Evolutionary conservation across 805 yeast genomes (phyloP).

Genomic region (Starmerella floris): DNA sequence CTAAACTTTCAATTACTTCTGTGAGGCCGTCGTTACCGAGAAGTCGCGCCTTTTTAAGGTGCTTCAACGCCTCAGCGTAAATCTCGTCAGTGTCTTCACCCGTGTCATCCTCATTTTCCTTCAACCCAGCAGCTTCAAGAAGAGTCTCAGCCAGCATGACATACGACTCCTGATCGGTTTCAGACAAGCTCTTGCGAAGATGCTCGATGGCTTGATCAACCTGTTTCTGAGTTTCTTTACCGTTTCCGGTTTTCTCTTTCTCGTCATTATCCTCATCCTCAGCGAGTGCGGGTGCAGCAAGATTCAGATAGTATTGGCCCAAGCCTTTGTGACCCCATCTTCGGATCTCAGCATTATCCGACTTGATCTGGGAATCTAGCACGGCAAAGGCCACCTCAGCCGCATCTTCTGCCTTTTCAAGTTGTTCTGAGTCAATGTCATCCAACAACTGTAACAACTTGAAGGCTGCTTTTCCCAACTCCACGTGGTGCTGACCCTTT

Average conservation of each 20-base stretch:
- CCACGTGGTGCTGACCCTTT: not conserved
- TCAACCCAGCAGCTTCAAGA: conserved; percentile 64
- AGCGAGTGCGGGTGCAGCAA: conserved; percentile 24
- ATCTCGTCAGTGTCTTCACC: too few relatives aligned
- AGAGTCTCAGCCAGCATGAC: conserved; percentile 76
- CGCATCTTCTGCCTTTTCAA: conserved; percentile 1
- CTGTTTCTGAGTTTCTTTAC: conserved; percentile 11
- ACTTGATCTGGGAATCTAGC: conserved; percentile 1
- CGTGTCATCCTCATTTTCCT: conserved; percentile 52
- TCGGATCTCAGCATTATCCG: conserved; percentile 3
- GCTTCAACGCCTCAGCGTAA: conserved; percentile 55
- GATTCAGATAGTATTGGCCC: conserved; percentile 25
- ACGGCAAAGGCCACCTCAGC: not conserved
- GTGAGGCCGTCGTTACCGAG: conserved; percentile 28
- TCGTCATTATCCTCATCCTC: conserved; percentile 21
- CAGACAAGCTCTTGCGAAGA: conserved; percentile 47
- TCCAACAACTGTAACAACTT: conserved; percentile 11
- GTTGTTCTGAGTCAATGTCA: conserved; percentile 1
- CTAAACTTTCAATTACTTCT: conserved; percentile 28
- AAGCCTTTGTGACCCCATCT: conserved; percentile 24
- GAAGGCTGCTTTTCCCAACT: conserved; percentile 15
- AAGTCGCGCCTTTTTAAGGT: conserved; percentile 21
- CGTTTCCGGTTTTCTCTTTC: conserved; percentile 16
- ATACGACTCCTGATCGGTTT: conserved; percentile 68
- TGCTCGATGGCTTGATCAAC: conserved; percentile 25